These are phyloP conservation scores for Akebia trifoliata DNA, from an alignment of 164 flowering plant genomes.

Conservation along the genomic window DNA sequence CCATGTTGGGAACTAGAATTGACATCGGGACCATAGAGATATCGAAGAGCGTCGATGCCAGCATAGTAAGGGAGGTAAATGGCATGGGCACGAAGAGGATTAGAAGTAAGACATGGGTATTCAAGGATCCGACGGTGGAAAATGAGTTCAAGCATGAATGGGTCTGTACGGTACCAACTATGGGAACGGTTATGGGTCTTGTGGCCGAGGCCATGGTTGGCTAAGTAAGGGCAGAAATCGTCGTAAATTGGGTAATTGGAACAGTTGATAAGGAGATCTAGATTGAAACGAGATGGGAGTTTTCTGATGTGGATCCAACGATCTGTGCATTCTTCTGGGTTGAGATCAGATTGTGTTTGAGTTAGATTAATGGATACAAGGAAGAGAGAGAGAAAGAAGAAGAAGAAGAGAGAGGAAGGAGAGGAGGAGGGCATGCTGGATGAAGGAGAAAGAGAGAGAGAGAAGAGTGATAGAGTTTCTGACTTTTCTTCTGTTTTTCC, in stretches of 20 bases:
- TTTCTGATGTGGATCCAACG: constrained; percentile 74
- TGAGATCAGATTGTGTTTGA: constrained; percentile 6
- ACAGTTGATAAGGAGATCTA: constrained; percentile 72
- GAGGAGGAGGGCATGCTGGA: not conserved
- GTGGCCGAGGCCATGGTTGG: constrained; percentile 91
- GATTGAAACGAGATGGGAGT: constrained; percentile 77
- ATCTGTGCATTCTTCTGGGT: constrained; percentile 37
- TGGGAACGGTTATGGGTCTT: constrained; percentile 78
- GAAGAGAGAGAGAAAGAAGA: not conserved
- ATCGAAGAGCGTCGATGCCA: constrained; percentile 56
- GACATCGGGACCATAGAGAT: constrained; percentile 67
- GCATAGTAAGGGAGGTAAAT: constrained; percentile 82
- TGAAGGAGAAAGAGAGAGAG: too few relatives aligned
- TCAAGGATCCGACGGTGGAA: constrained; percentile 91
- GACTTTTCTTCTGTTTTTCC: too few relatives aligned
- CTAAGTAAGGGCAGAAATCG: constrained; percentile 61
- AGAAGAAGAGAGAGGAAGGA: not conserved
- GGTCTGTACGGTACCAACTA: constrained; percentile 93
- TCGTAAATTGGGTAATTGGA: constrained; percentile 56
- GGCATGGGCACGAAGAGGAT: constrained; percentile 60
- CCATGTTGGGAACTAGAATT: constrained; percentile 51
- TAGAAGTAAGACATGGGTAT: constrained; percentile 79
- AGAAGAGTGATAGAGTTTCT: too few relatives aligned
- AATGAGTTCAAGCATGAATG: constrained; percentile 63
- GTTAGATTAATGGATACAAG: not conserved